Percentiles rank a stretch among this genome's conserved stretches.
These are phyloP conservation scores for Omphalotus olearius DNA, from an alignment of 1,284 basidiomycete species.

Conservation along the genomic window DNA sequence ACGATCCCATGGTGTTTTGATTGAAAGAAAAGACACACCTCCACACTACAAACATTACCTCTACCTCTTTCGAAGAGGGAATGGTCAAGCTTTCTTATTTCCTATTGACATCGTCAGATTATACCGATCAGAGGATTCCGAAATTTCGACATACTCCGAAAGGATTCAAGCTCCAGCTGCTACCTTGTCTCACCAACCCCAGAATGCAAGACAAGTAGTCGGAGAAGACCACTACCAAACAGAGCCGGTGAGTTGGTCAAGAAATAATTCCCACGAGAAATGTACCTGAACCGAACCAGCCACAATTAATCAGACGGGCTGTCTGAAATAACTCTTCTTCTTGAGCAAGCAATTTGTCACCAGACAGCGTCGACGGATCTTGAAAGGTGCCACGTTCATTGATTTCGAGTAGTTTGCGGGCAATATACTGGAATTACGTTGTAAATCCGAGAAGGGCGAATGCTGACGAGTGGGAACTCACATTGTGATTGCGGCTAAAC, in stretches of 20 bases:
- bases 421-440: slow-evolving; percentile 59
- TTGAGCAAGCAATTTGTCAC: slow-evolving; percentile 44
- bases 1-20: not conserved
- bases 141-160: slow-evolving; percentile 45
- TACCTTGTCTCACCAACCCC: slow-evolving; percentile 67
- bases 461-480: slow-evolving; percentile 29
- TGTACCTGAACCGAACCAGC: slow-evolving; percentile 61
- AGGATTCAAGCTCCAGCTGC: slow-evolving; percentile 65
- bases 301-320: slow-evolving; percentile 71
- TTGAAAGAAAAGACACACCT: slow-evolving; percentile 36
- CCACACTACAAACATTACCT: slow-evolving; percentile 74
- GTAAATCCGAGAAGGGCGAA: not conserved
- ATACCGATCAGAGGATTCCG: not conserved
- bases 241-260: not conserved
- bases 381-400: slow-evolving; percentile 66
- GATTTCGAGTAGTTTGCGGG: slow-evolving; percentile 69
- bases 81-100: slow-evolving; percentile 60
- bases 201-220: slow-evolving; percentile 77
- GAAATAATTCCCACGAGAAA: slow-evolving; percentile 5
- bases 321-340: slow-evolving; percentile 84
- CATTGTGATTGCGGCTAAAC: slow-evolving; percentile 86
- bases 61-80: slow-evolving; percentile 67
- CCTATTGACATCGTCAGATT: slow-evolving; percentile 30
- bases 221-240: slow-evolving; percentile 51
- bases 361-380: slow-evolving; percentile 43